These are phyloP conservation scores for Moesziomyces parantarcticus DNA, from an alignment of 1,284 basidiomycete genomes.

Conservation along the genomic window DNA sequence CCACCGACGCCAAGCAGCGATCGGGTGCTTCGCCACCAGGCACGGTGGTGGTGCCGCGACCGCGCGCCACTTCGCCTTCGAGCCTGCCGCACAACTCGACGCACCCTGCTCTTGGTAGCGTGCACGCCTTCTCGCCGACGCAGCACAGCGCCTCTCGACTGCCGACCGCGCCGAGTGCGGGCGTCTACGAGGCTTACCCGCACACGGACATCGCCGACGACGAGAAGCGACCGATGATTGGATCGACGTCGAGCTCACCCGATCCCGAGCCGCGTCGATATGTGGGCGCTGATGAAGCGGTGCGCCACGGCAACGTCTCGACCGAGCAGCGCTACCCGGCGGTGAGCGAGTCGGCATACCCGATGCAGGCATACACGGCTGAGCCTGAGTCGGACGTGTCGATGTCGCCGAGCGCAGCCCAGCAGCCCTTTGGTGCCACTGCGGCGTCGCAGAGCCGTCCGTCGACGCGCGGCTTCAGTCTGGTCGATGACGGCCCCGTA, in stretches of 20 bases:
- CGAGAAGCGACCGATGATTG: constrained; percentile 59
- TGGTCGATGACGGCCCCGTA: constrained; percentile 66
- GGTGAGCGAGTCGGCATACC: constrained; percentile 51
- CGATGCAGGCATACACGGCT: constrained; percentile 53
- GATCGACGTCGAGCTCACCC: constrained; percentile 50
- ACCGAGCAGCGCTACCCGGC: constrained; percentile 58
- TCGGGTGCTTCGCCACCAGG: constrained; percentile 34
- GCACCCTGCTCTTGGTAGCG: constrained; percentile 28
- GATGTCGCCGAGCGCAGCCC: constrained; percentile 9
- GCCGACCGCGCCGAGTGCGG: constrained; percentile 17
- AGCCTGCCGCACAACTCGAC: constrained; percentile 39
- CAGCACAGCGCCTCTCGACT: constrained; percentile 15
- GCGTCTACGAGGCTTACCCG: constrained; percentile 46
- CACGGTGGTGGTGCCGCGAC: constrained; percentile 47
- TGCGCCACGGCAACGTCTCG: constrained; percentile 55
- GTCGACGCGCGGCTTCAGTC: constrained; percentile 53
- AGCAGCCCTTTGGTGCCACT: constrained; percentile 9
- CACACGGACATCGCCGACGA: constrained; percentile 44
- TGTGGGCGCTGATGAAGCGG: constrained; percentile 22
- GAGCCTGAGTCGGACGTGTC: constrained; percentile 50
- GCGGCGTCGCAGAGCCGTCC: constrained; percentile 29
- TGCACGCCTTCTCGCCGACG: constrained; percentile 16
- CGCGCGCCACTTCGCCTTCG: constrained; percentile 46
- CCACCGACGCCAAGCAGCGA: constrained; percentile 55
- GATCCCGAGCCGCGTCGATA: constrained; percentile 37